phyloP scores from a whole-genome alignment of 495 filamentous ascomycete species.

The Chlorociboria aeruginascens region DNA sequence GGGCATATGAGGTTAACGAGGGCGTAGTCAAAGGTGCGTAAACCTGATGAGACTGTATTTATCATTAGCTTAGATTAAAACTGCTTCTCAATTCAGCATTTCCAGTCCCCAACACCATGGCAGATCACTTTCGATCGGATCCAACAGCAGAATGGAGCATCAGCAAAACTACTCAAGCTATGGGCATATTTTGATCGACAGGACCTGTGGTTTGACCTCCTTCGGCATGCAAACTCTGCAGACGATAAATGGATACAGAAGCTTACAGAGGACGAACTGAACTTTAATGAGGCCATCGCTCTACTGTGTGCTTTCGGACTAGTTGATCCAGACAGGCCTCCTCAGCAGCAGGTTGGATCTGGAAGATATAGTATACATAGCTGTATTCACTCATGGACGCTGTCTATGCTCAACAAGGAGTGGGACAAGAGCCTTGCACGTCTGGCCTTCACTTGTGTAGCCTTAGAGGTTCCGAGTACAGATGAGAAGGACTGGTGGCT shows the following conservation, averaged over 20 bases:
- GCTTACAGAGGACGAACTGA: slow-evolving; percentile 12
- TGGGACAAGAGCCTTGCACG: slow-evolving; percentile 20
- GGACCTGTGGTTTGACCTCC: slow-evolving; percentile 37
- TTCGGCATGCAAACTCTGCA: slow-evolving; percentile 2
- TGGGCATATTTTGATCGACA: slow-evolving; percentile 35
- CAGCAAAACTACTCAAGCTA: slow-evolving; percentile 29
- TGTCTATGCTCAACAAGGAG: slow-evolving; percentile 22
- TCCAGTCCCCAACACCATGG: too few species aligned
- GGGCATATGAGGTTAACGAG: too few species aligned
- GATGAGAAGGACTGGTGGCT: slow-evolving; percentile 17
- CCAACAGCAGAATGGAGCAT: slow-evolving; percentile 20
- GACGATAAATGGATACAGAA: slow-evolving; percentile 7
- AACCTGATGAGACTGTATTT: too few species aligned
- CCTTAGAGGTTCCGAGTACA: not conserved
- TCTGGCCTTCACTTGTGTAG: not conserved
- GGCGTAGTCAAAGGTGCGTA: too few species aligned
- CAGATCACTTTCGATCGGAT: too few species aligned
- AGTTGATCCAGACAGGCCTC: slow-evolving; percentile 17
- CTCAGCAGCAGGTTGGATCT: slow-evolving; percentile 15
- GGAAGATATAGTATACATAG: slow-evolving; percentile 28
- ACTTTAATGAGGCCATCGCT: slow-evolving; percentile 14
- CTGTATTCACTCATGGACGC: slow-evolving; percentile 29
- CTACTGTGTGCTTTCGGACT: slow-evolving; percentile 21
- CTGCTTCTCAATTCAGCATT: too few species aligned
- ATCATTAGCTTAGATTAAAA: too few species aligned